These are phyloP conservation scores for Leccinum pachyderme DNA, from an alignment of 1,284 basidiomycete genomes.

Conservation along the genomic window DNA sequence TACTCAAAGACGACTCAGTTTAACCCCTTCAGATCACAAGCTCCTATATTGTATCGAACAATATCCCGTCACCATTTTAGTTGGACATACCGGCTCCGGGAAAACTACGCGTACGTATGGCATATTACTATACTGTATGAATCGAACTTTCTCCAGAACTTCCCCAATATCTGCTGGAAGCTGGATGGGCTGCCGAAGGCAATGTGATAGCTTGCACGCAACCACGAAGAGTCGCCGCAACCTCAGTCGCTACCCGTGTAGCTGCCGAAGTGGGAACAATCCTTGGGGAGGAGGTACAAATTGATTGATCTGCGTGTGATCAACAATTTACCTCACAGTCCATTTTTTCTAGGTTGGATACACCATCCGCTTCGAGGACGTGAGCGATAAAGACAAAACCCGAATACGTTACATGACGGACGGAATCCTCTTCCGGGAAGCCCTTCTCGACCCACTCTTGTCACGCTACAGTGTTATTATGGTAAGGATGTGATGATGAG, in stretches of 20 bases:
- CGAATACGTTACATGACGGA: slow-evolving; percentile 98
- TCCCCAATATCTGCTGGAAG: slow-evolving; percentile 90
- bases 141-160: slow-evolving; percentile 58
- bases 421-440: slow-evolving; percentile 96
- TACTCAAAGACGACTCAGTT: background rate
- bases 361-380: slow-evolving; percentile 96
- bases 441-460: slow-evolving; percentile 84
- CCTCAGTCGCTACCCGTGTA: slow-evolving; percentile 88
- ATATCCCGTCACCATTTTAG: slow-evolving; percentile 81
- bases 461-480: slow-evolving; percentile 94
- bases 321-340: background rate
- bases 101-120: slow-evolving; percentile 89
- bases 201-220: slow-evolving; percentile 90
- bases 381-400: slow-evolving; percentile 77
- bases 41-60: slow-evolving; percentile 84
- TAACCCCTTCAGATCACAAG: slow-evolving; percentile 53
- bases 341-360: slow-evolving; percentile 77
- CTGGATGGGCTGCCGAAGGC: slow-evolving; percentile 82
- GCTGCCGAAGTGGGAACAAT: slow-evolving; percentile 85
- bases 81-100: slow-evolving; percentile 96
- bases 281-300: slow-evolving; percentile 84
- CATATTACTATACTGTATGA: background rate
- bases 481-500: slow-evolving; percentile 48
- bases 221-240: slow-evolving; percentile 93
- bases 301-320: background rate